A percentile compares a stretch with the other conserved stretches of the same genome.
These are phyloP conservation scores for Ascoidea tarda DNA, from an alignment of 805 yeast genomes.

Conservation along the genomic window DNA sequence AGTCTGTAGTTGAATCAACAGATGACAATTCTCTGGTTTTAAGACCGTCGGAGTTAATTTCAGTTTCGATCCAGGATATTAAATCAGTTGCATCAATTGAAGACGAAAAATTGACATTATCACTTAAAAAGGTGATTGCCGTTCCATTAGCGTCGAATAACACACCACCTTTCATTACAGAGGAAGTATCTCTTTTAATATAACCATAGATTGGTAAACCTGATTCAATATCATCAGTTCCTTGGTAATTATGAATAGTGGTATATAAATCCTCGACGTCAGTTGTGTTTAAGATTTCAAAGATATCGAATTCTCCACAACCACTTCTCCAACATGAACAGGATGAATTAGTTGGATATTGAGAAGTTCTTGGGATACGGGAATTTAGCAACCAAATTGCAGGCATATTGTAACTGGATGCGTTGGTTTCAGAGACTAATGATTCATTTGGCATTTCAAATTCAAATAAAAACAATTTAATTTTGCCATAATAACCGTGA, in stretches of 20 bases:
- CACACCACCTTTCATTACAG: slow-evolving; percentile 58
- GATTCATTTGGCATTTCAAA: slow-evolving; percentile 52
- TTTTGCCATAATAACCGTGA: slow-evolving; percentile 53
- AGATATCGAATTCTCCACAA: slow-evolving; percentile 68
- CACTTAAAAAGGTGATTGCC: slow-evolving; percentile 46
- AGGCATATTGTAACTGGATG: slow-evolving; percentile 41
- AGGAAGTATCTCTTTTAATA: slow-evolving; percentile 34
- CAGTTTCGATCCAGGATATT: slow-evolving; percentile 27
- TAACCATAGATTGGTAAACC: slow-evolving; percentile 49
- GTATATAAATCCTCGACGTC: slow-evolving; percentile 41
- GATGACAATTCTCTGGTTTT: slow-evolving; percentile 12
- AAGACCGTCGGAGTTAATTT: slow-evolving; percentile 15
- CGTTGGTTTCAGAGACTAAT: slow-evolving; percentile 19
- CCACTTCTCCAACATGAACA: slow-evolving; percentile 73
- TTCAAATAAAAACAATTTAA: slow-evolving; percentile 62
- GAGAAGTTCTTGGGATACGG: slow-evolving; percentile 61
- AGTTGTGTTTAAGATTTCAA: slow-evolving; percentile 58
- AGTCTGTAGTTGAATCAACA: neutral
- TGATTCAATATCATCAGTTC: slow-evolving; percentile 42
- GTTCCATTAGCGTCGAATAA: slow-evolving; percentile 48
- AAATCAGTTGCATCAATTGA: slow-evolving; percentile 31
- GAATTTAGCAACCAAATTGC: slow-evolving; percentile 70
- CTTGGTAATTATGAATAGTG: slow-evolving; percentile 68
- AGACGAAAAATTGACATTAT: slow-evolving; percentile 32
- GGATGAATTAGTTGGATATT: slow-evolving; percentile 43